These are phyloP conservation scores for Gaeumannomyces sp. DNA, from an alignment of 2,329 filamentous ascomycete species.

Conservation along the genomic window DNA sequence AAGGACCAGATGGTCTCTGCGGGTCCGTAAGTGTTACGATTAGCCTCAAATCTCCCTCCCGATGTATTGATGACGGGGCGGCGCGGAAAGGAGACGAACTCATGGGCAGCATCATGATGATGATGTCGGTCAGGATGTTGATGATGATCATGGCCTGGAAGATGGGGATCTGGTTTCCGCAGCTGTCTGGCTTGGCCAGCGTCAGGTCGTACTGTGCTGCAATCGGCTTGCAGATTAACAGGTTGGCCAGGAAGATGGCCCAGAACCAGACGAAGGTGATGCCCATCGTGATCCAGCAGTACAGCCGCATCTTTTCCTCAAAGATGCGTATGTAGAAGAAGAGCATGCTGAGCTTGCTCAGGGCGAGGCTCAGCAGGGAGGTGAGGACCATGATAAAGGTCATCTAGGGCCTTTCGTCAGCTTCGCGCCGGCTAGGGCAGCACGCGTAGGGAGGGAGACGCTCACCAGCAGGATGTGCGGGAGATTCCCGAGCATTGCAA, in stretches of 20 bases:
- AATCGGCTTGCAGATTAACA: constrained; percentile 25
- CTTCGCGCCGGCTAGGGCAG: neutral
- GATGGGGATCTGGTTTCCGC: constrained; percentile 29
- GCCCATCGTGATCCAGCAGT: constrained; percentile 22
- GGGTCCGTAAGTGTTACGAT: neutral
- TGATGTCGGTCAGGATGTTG: constrained; percentile 30
- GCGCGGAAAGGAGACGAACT: constrained; percentile 15
- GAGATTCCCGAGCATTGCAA: neutral
- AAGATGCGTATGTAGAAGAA: constrained; percentile 38
- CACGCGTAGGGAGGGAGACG: too few species aligned
- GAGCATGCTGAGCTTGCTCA: constrained; percentile 33
- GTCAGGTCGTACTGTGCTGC: constrained; percentile 18
- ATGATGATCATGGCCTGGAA: constrained; percentile 31
- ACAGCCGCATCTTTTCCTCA: constrained; percentile 25
- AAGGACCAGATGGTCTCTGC: constrained; percentile 26
- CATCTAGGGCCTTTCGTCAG: constrained; percentile 21
- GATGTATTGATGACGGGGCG: neutral
- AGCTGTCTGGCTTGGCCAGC: constrained; percentile 17
- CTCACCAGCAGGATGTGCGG: neutral
- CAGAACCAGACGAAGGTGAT: constrained; percentile 22
- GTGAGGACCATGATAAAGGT: constrained; percentile 31
- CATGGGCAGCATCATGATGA: constrained; percentile 32
- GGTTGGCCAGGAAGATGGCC: constrained; percentile 21
- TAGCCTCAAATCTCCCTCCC: neutral
- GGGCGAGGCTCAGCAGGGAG: constrained; percentile 17